A percentile compares a stretch with the other conserved stretches of the same genome.
phyloP scores from a whole-genome alignment of 1,284 basidiomycete genomes.

The Ustilago xerochloae region DNA sequence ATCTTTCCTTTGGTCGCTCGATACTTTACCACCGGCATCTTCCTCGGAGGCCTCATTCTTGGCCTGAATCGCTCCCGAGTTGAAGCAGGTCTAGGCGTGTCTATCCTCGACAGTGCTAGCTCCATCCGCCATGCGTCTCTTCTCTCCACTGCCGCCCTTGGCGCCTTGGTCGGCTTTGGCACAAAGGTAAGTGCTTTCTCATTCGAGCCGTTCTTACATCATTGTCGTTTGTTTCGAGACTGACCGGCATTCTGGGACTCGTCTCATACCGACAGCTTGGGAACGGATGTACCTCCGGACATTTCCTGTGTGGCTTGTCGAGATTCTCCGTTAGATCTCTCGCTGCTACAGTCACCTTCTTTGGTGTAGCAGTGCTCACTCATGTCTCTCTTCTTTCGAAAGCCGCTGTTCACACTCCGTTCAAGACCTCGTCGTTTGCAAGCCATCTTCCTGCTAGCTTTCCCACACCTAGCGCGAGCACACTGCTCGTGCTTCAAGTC shows the following conservation, averaged over 20 bases:
- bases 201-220: background rate
- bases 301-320: constrained; percentile 66
- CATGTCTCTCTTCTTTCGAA: constrained; percentile 29
- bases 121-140: background rate
- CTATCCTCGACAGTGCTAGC: constrained; percentile 49
- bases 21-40: constrained; percentile 54
- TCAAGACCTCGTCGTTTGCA: background rate
- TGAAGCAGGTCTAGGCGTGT: constrained; percentile 42
- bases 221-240: background rate
- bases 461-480: constrained; percentile 22
- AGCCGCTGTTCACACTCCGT: background rate
- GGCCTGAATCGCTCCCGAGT: constrained; percentile 32
- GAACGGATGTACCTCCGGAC: constrained; percentile 63
- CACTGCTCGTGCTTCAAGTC: constrained; percentile 49
- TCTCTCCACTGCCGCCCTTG: constrained; percentile 20
- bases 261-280: constrained; percentile 57
- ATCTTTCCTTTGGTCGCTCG: constrained; percentile 30
- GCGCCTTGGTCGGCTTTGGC: constrained; percentile 58
- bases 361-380: constrained; percentile 60
- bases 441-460: constrained; percentile 23
- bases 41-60: constrained; percentile 55
- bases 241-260: background rate
- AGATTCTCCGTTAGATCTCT: constrained; percentile 60
- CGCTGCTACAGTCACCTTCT: constrained; percentile 62
- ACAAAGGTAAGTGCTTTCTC: constrained; percentile 56